phyloP scores from a whole-genome alignment of 495 filamentous ascomycete species.

The Talaromyces borbonicus region DNA sequence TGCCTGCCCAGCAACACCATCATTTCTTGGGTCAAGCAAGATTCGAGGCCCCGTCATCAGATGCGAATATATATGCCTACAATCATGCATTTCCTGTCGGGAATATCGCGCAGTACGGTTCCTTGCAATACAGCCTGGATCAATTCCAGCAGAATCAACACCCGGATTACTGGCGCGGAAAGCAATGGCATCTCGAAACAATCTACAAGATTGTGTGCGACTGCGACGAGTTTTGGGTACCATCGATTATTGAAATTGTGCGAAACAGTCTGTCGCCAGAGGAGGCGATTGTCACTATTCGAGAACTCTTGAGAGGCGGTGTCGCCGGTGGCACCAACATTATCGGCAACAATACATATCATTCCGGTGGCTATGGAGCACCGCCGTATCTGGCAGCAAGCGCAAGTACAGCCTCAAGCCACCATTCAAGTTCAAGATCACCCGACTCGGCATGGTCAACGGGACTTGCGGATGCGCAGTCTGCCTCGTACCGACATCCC shows the following conservation, averaged over 20 bases:
- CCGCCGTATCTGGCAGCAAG: neutral
- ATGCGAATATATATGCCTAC: too few species aligned
- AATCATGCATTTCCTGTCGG: too few species aligned
- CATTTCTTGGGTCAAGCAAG: too few species aligned
- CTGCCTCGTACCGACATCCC: neutral
- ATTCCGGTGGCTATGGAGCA: neutral
- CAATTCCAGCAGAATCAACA: conserved; percentile 7
- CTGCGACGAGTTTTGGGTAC: conserved; percentile 21
- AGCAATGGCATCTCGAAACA: conserved; percentile 19
- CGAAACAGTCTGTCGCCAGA: conserved; percentile 23
- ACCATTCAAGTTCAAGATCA: neutral
- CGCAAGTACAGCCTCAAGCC: neutral
- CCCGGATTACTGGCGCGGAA: conserved; percentile 13
- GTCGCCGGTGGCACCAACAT: neutral
- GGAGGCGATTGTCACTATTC: conserved; percentile 24
- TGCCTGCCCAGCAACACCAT: neutral
- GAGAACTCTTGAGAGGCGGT: conserved; percentile 14
- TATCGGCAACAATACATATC: neutral
- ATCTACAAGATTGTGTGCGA: conserved; percentile 23
- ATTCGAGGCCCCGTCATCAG: too few species aligned
- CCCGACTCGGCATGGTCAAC: neutral
- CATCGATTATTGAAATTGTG: conserved; percentile 22
- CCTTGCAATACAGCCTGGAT: neutral
- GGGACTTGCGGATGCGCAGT: neutral
- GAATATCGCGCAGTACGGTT: too few species aligned